These are phyloP conservation scores for Entonaema liquescens DNA, from an alignment of 495 filamentous ascomycete genomes.

Conservation along the genomic window DNA sequence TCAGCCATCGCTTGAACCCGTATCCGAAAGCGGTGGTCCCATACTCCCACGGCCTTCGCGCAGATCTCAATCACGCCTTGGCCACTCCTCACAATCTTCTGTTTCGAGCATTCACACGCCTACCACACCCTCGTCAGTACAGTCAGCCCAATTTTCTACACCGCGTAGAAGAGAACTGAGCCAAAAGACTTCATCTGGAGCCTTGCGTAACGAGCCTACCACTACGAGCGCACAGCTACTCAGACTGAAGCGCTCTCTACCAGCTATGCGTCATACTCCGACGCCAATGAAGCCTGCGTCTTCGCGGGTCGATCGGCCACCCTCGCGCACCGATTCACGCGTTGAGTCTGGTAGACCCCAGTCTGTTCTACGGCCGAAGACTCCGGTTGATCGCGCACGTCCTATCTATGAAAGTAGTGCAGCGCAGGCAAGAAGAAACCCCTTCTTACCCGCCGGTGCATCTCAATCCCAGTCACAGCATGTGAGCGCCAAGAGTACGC, in stretches of 20 bases:
- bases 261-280: slow-evolving; percentile 71
- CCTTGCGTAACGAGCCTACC: slow-evolving; percentile 65
- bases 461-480: slow-evolving; percentile 83
- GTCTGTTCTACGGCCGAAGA: slow-evolving; percentile 69
- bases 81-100: slow-evolving; percentile 73
- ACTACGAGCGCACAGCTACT: slow-evolving; percentile 78
- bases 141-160: slow-evolving; percentile 64
- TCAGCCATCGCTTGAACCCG: slow-evolving; percentile 85
- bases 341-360: slow-evolving; percentile 50
- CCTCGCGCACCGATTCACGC: slow-evolving; percentile 52
- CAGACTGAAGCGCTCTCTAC: slow-evolving; percentile 86
- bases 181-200: slow-evolving; percentile 63
- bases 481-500: slow-evolving; percentile 72
- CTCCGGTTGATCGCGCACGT: slow-evolving; percentile 70
- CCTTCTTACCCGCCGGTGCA: slow-evolving; percentile 83
- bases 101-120: slow-evolving; percentile 65
- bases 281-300: slow-evolving; percentile 53
- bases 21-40: slow-evolving; percentile 87
- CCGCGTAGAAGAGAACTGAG: slow-evolving; percentile 67
- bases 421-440: slow-evolving; percentile 63
- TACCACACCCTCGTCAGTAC: slow-evolving; percentile 62
- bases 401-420: slow-evolving; percentile 61
- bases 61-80: slow-evolving; percentile 70
- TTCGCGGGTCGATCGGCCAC: slow-evolving; percentile 62
- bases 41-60: slow-evolving; percentile 58